phyloP scores from a whole-genome alignment of 495 filamentous ascomycete species.

The Bacidia rubella region DNA sequence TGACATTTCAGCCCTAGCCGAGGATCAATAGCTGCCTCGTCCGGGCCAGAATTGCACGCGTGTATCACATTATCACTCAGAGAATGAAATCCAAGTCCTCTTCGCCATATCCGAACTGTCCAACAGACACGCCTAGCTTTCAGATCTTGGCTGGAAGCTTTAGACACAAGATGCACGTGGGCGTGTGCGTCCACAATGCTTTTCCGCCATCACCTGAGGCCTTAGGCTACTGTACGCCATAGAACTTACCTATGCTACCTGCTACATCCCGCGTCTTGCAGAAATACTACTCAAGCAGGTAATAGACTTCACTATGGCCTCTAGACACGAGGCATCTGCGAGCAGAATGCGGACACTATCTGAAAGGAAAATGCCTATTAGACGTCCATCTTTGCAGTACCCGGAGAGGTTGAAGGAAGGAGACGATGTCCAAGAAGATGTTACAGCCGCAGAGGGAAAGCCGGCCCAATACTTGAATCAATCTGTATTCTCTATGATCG shows the following conservation, averaged over 20 bases:
- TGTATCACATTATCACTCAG: too few species aligned
- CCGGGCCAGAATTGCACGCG: too few species aligned
- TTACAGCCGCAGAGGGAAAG: conserved; percentile 40
- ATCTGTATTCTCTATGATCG: conserved; percentile 86
- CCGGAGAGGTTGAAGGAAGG: conserved; percentile 67
- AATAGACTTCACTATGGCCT: conserved; percentile 20
- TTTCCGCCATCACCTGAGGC: conserved; percentile 12
- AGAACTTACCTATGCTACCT: not conserved
- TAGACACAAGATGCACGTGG: not conserved
- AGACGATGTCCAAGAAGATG: conserved; percentile 61
- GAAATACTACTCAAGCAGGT: not conserved
- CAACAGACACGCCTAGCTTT: too few species aligned
- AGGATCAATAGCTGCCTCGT: too few species aligned
- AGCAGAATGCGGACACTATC: conserved; percentile 37
- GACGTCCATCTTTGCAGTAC: conserved; percentile 52
- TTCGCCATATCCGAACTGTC: too few species aligned
- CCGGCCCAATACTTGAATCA: conserved; percentile 69
- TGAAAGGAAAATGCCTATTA: conserved; percentile 43
- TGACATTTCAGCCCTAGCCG: too few species aligned
- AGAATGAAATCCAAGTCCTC: too few species aligned
- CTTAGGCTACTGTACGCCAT: not conserved
- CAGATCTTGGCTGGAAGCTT: too few species aligned
- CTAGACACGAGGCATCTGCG: conserved; percentile 25
- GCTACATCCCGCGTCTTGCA: not conserved
- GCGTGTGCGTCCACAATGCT: not conserved